phyloP scores from a whole-genome alignment of 768 basidiomycete genomes.

The Phlebiopsis gigantea region DNA sequence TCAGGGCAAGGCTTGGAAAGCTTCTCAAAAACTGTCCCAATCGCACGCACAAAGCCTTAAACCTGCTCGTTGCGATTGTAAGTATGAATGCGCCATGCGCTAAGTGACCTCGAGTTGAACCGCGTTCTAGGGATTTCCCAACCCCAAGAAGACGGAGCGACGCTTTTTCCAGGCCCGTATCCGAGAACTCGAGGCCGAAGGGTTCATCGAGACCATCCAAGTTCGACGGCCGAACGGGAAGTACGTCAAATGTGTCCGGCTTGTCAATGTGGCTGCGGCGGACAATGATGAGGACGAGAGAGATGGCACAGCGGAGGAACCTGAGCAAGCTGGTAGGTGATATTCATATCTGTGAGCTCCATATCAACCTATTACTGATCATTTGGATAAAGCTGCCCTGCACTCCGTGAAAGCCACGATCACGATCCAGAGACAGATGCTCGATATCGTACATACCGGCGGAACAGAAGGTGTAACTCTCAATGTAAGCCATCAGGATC shows the following conservation, averaged over 20 bases:
- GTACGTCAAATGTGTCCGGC: conserved; percentile 64
- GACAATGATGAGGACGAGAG: conserved; percentile 18
- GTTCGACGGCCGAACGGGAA: conserved; percentile 56
- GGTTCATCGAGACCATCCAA: conserved; percentile 68
- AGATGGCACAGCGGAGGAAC: background rate
- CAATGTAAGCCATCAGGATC: conserved; percentile 39
- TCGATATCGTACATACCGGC: conserved; percentile 65
- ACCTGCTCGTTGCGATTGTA: conserved; percentile 75
- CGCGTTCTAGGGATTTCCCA: conserved; percentile 57
- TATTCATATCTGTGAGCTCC: background rate
- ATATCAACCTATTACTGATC: background rate
- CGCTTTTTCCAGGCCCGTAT: conserved; percentile 76
- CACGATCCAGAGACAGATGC: conserved; percentile 74
- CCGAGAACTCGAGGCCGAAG: conserved; percentile 66
- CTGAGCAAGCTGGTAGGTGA: background rate
- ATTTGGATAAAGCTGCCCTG: no score
- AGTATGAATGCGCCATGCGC: conserved; percentile 20
- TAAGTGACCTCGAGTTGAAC: background rate
- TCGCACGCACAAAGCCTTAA: conserved; percentile 64
- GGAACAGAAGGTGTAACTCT: conserved; percentile 68
- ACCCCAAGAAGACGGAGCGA: conserved; percentile 73
- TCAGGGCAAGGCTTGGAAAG: conserved; percentile 67
- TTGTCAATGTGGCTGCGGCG: conserved; percentile 36
- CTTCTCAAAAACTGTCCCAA: conserved; percentile 68
- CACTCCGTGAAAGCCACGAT: conserved; percentile 47